A percentile compares a stretch with the other conserved stretches of the same genome.
Conservation (phyloP, 2,329 filamentous ascomycete species). For the Stenocarpella maydis region DNA sequence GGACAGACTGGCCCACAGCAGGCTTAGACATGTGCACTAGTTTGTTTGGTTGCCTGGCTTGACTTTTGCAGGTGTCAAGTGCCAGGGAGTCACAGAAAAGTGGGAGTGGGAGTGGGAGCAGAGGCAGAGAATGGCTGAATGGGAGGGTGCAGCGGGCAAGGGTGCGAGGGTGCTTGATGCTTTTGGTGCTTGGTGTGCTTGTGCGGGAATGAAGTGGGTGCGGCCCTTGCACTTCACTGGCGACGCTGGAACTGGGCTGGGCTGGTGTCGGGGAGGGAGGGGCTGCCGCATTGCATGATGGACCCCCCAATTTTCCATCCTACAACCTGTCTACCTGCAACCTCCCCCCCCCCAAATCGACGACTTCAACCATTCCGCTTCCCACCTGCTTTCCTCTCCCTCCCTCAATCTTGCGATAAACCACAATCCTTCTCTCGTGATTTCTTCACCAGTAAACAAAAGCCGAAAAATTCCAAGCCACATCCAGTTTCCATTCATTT, state of each 20-base stretch:
- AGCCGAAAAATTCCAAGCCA: slow-evolving; percentile 11
- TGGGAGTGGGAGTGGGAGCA: slow-evolving; percentile 1
- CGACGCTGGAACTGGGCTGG: slow-evolving; percentile 21
- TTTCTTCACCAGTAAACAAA: slow-evolving; percentile 26
- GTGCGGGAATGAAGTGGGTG: slow-evolving; percentile 25
- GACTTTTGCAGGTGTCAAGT: not conserved
- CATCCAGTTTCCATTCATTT: slow-evolving; percentile 23
- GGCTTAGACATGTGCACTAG: too few relatives aligned
- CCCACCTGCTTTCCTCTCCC: slow-evolving; percentile 32
- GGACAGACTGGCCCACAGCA: too few relatives aligned
- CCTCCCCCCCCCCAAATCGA: slow-evolving; percentile 28
- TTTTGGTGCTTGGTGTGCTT: not conserved
- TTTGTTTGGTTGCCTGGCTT: too few relatives aligned
- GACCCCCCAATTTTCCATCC: slow-evolving; percentile 33
- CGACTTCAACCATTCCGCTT: slow-evolving; percentile 35
- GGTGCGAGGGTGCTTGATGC: not conserved
- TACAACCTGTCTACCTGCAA: slow-evolving; percentile 28
- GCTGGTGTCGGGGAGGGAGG: slow-evolving; percentile 22
- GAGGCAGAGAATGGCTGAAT: not conserved
- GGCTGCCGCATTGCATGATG: slow-evolving; percentile 32
- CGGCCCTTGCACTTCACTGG: slow-evolving; percentile 21
- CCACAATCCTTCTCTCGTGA: slow-evolving; percentile 32
- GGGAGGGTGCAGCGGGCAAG: slow-evolving; percentile 19
- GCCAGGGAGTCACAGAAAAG: too few relatives aligned
- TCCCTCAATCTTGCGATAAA: slow-evolving; percentile 34